Conservation (phyloP, 148 eudicot genomes). For the Silene conica region DNA sequence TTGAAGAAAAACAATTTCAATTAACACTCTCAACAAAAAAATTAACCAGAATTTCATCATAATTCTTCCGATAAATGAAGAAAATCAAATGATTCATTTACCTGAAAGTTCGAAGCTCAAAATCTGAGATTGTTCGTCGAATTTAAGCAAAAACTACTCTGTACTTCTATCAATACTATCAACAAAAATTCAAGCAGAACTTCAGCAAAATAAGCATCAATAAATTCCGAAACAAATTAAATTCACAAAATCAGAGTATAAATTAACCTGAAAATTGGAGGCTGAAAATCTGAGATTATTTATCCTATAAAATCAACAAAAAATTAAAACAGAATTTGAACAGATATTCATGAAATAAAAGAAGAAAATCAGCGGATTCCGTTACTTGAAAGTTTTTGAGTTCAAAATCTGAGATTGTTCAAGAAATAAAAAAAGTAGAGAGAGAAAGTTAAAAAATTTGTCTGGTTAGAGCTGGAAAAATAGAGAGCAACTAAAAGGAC, state of each 20-base stretch:
- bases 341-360: no score
- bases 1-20: neutral
- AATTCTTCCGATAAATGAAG: neutral
- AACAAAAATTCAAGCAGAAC: neutral
- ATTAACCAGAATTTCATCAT: neutral
- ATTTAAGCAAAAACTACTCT: no score
- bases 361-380: neutral
- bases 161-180: neutral
- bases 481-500: conserved; percentile 19
- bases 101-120: neutral
- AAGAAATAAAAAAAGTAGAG: conserved; percentile 12
- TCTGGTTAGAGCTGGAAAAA: conserved; percentile 31
- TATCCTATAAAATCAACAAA: neutral
- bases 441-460: conserved; percentile 27
- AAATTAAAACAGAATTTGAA: neutral
- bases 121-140: neutral
- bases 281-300: neutral
- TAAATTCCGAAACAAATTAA: no score
- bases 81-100: neutral
- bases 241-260: neutral
- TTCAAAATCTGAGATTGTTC: conserved; percentile 3
- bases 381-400: conserved; percentile 13
- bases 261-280: neutral
- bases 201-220: neutral
- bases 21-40: neutral